phyloP scores from a whole-genome alignment of 768 basidiomycete species.

The Suillus variegatus region DNA sequence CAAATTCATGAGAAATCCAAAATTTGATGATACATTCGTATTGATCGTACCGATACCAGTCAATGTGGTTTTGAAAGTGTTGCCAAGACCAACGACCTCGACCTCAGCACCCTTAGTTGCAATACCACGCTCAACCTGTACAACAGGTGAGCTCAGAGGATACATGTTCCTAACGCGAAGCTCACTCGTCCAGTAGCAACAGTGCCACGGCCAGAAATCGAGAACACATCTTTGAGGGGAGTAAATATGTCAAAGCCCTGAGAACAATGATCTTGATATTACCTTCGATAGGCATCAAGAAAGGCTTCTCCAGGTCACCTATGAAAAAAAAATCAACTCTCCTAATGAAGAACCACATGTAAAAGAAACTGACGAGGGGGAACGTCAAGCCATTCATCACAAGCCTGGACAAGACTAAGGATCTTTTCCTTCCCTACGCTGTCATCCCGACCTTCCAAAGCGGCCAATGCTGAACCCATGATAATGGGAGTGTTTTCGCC shows the following conservation, averaged over 20 bases:
- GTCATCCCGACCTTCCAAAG: constrained; percentile 82
- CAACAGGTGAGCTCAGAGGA: not conserved
- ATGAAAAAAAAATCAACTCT: not conserved
- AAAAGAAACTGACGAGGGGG: constrained; percentile 68
- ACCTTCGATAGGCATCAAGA: constrained; percentile 94
- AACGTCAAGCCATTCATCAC: constrained; percentile 93
- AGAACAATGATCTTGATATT: constrained; percentile 5
- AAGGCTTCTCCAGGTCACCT: constrained; percentile 98
- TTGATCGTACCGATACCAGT: constrained; percentile 81
- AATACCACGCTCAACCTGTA: constrained; percentile 86
- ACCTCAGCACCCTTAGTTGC: constrained; percentile 92
- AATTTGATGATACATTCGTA: not conserved
- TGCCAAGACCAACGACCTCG: constrained; percentile 88
- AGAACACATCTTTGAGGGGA: constrained; percentile 76
- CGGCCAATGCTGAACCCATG: constrained; percentile 96
- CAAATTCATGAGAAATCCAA: not conserved
- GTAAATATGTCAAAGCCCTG: not conserved
- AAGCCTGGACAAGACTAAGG: constrained; percentile 76
- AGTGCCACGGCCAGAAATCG: constrained; percentile 97
- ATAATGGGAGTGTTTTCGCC: constrained; percentile 98
- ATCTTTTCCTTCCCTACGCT: constrained; percentile 84
- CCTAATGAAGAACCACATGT: constrained; percentile 4
- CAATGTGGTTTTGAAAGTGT: constrained; percentile 83
- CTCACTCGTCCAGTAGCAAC: constrained; percentile 92
- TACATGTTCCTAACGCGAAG: constrained; percentile 6